Percentiles rank a stretch among this genome's conserved stretches.
These are phyloP conservation scores for Diplodia sapinea DNA, from an alignment of 2,329 filamentous ascomycete species.

Conservation along the genomic window DNA sequence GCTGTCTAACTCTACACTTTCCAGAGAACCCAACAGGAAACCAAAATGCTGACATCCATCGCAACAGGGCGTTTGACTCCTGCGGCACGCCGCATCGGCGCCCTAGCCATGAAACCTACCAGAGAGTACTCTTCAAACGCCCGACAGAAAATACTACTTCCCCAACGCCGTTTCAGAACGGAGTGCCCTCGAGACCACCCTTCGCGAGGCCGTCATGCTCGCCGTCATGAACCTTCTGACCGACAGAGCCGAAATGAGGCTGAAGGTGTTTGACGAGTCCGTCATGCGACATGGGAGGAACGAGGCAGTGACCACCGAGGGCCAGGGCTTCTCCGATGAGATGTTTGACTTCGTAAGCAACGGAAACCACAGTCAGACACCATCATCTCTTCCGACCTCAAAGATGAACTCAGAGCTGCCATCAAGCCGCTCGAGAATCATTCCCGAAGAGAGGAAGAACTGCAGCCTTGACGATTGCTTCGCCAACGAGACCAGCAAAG, in stretches of 20 bases:
- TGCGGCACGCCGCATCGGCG: neutral
- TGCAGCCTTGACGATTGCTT: constrained; percentile 34
- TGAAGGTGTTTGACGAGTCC: constrained; percentile 47
- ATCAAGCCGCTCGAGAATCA: constrained; percentile 35
- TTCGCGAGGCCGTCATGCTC: constrained; percentile 50
- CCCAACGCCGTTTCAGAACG: neutral
- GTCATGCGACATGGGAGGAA: constrained; percentile 44
- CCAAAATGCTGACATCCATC: neutral
- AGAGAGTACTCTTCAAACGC: no score
- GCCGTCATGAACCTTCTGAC: constrained; percentile 49
- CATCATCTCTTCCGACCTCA: constrained; percentile 48
- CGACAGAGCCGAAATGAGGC: constrained; percentile 50
- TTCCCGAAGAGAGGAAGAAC: constrained; percentile 30
- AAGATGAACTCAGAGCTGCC: constrained; percentile 52
- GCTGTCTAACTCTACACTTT: neutral
- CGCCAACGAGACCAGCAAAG: constrained; percentile 27
- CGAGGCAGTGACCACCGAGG: constrained; percentile 34
- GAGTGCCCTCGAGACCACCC: constrained; percentile 35
- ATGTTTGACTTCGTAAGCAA: constrained; percentile 33
- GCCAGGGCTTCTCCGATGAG: constrained; percentile 30
- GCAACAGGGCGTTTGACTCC: neutral
- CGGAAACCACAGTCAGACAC: constrained; percentile 54
- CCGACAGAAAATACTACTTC: neutral
- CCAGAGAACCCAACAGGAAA: neutral
- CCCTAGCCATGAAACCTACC: neutral